Evolutionary conservation across 192 early-diverging fungal species (phyloP), one percentile per base, ranked within the genome.

Genomic region (Rhizophlyctis rosea): DNA sequence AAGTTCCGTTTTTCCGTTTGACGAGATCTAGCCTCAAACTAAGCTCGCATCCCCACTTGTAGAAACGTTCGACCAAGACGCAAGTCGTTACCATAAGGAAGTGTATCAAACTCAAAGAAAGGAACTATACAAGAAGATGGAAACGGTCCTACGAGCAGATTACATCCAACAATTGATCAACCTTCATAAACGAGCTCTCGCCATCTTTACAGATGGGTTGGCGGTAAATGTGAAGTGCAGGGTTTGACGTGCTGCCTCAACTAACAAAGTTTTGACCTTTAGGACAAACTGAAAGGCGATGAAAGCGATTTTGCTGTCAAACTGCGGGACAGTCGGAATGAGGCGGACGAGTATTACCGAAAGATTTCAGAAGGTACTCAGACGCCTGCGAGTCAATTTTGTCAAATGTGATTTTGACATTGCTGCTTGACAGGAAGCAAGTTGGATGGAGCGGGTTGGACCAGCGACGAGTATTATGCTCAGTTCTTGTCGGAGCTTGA

Each of bases 151-250:
- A 35, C 83, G 91, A 51, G 79, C 90, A 3, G 81, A 88, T 55
- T 95, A 86, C 64, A 67, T 93, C 36, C 88, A 87, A 47, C 97
- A 97, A 70, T 75, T 99, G 4, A 85, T 88, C 58, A 99, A 97
- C 62, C 69, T 93, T 18, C 79, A 88, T 73, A 89, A 94, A 54
- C 77, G 76, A 53, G 85, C 88, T 0, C 70, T 92, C 1, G 77
- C 66, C 4, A 60, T 76, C 34, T 99, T 97, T 64, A 79, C 86
- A 0, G 64, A 72, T 53, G 71, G 69, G 34, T 63, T 91, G 18
- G 63, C 76, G 11, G 66, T 74, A 54, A 39, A 50, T 16, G 7
- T 44, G 39, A 7, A 7, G 24, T 7, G 11, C 11, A 16, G 50
- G 23, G 11, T 52, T 52, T 52, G 4, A 23, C 50, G 50, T 52